Conservation (phyloP, 2,329 filamentous ascomycete genomes). For the Epichloe brachyelytri region DNA sequence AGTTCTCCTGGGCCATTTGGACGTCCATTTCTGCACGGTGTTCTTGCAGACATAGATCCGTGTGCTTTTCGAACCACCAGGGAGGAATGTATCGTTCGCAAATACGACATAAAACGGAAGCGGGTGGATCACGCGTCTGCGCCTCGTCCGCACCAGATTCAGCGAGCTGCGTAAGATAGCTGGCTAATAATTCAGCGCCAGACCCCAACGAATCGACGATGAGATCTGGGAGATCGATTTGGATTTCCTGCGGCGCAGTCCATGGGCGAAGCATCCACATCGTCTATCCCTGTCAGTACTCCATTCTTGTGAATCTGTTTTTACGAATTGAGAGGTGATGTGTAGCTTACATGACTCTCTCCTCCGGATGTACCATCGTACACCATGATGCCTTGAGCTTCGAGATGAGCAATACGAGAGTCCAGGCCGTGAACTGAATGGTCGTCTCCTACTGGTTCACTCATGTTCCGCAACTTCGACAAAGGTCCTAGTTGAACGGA, state of each 20-base stretch:
- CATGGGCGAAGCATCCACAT: slow-evolving; percentile 99
- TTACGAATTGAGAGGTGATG: not conserved
- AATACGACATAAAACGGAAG: slow-evolving; percentile 86
- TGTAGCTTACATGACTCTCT: slow-evolving; percentile 69
- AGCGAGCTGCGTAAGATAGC: slow-evolving; percentile 80
- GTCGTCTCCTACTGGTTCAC: slow-evolving; percentile 23
- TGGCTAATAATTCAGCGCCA: slow-evolving; percentile 85
- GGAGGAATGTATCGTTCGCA: slow-evolving; percentile 94
- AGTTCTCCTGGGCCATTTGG: slow-evolving; percentile 82
- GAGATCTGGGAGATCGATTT: slow-evolving; percentile 80
- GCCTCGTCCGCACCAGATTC: slow-evolving; percentile 70
- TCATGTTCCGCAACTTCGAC: slow-evolving; percentile 47
- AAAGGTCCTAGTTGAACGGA: slow-evolving; percentile 55
- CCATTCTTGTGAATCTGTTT: not conserved
- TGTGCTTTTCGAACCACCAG: slow-evolving; percentile 99
- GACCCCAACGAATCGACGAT: slow-evolving; percentile 90
- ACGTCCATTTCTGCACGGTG: slow-evolving; percentile 97
- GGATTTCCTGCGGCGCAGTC: slow-evolving; percentile 77
- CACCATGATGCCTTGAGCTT: slow-evolving; percentile 97
- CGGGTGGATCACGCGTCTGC: slow-evolving; percentile 65
- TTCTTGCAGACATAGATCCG: slow-evolving; percentile 88
- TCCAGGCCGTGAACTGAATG: slow-evolving; percentile 23
- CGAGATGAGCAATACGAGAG: slow-evolving; percentile 54
- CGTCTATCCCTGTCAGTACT: slow-evolving; percentile 42
- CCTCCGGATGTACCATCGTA: slow-evolving; percentile 79